Evolutionary conservation across 306 rosid species (phyloP).

Genomic region (Morella rubra): DNA sequence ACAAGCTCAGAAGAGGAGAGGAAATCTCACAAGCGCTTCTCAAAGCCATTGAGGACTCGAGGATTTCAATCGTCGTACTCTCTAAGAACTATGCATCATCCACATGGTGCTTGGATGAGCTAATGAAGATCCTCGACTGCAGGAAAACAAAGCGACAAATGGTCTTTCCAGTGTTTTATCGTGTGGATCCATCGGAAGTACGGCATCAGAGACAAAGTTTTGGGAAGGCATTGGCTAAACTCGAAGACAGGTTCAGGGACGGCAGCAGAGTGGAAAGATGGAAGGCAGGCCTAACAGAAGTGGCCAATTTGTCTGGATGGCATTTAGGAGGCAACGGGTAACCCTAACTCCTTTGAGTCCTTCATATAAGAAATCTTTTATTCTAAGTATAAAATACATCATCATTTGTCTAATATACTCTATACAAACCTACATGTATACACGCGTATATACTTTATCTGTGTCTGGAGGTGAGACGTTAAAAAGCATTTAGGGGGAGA

Average conservation of each 20-base stretch:
- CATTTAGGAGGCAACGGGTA: slow-evolving; percentile 11
- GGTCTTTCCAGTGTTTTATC: not conserved
- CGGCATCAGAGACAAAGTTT: not conserved
- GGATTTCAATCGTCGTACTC: not conserved
- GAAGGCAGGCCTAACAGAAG: slow-evolving; percentile 24
- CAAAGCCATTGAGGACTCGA: not conserved
- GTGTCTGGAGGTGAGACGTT: too few species aligned
- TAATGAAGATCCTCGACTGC: not conserved
- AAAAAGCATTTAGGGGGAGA: too few species aligned
- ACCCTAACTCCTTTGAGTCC: not conserved
- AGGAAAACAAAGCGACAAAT: not conserved
- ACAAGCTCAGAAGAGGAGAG: not conserved
- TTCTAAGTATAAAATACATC: not conserved
- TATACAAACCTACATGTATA: too few species aligned
- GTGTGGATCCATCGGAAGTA: not conserved
- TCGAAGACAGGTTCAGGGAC: too few species aligned
- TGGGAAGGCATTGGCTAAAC: not conserved
- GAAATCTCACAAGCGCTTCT: not conserved
- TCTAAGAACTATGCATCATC: not conserved
- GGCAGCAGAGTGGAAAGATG: too few species aligned
- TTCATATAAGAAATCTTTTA: not conserved
- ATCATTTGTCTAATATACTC: too few species aligned
- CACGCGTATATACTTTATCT: too few species aligned
- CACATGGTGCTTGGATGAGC: not conserved
- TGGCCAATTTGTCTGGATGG: slow-evolving; percentile 26